These are phyloP conservation scores for Kregervanrija pseudodelftensis DNA, from an alignment of 805 yeast species.

Conservation along the genomic window DNA sequence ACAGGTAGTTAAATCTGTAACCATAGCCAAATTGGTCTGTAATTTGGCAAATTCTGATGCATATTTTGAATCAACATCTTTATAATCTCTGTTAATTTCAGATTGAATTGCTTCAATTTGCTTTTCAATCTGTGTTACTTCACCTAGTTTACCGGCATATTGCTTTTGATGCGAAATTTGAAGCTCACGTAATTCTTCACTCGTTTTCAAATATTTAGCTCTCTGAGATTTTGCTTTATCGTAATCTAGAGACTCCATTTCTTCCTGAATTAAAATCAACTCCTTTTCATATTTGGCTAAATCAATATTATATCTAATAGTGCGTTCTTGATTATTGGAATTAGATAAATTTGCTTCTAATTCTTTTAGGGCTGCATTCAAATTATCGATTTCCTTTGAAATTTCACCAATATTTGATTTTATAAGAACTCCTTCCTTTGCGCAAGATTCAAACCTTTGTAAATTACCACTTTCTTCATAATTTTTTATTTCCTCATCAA, in stretches of 20 bases:
- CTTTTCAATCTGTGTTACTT: constrained; percentile 71
- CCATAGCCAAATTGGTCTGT: constrained; percentile 67
- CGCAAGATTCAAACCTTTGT: constrained; percentile 16
- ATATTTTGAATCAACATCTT: constrained; percentile 55
- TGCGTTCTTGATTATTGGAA: constrained; percentile 54
- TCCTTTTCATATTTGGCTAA: constrained; percentile 38
- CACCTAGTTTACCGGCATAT: constrained; percentile 78
- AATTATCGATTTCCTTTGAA: constrained; percentile 20
- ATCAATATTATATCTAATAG: constrained; percentile 38
- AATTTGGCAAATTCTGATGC: constrained; percentile 66
- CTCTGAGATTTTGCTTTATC: constrained; percentile 49
- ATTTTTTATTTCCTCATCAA: constrained; percentile 36
- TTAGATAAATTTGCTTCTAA: constrained; percentile 49
- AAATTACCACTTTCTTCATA: constrained; percentile 19
- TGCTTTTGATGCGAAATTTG: constrained; percentile 51
- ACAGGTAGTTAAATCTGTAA: constrained; percentile 76
- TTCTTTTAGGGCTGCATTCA: constrained; percentile 58
- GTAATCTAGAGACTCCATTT: constrained; percentile 29
- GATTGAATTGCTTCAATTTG: constrained; percentile 49
- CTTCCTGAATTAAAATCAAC: constrained; percentile 17
- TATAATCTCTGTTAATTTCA: constrained; percentile 67
- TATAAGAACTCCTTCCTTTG: constrained; percentile 21
- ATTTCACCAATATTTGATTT: constrained; percentile 9
- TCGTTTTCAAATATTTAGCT: constrained; percentile 52
- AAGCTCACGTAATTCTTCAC: constrained; percentile 40